Base-by-base conservation (phyloP, 768 basidiomycete genomes). In the Pulveroboletus sp. region DNA sequence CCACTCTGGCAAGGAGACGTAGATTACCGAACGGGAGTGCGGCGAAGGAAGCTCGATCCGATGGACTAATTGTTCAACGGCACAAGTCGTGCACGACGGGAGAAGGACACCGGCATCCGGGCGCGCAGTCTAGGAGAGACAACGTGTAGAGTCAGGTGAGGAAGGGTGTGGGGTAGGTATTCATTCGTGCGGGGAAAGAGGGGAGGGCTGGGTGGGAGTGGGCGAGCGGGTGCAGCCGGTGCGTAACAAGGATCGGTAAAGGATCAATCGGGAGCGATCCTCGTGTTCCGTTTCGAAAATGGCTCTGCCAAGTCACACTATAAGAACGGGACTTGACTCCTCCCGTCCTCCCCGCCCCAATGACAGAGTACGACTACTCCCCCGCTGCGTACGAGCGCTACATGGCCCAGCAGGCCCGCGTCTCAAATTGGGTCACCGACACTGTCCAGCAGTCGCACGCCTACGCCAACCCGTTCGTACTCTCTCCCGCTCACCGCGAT, bases 281-380 rank as follows among this genome's bases (percentile, higher is more conserved):
- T 41, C 40, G 32, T 40, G 45, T 40, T 47, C 39, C 38, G 45
- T 33, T 47, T 48, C 40, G 25, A 33, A 47, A 27, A n/a, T 35
- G 43, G 43, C 11, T 14, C 19, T 42, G 41, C 19, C 23, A 37
- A 47, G 45, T 33, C 14, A 17, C 14, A 17, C 16, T 41, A 48
- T 48, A 48, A 41, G 40, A 48, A 48, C 12, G 25, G 16, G 5
- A 13, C 16, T 9, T 5, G 12, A 13, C 6, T 40, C 27, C 38
- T 45, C 40, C 47, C 35, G 35, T 35, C 46, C 40, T 29, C 43
- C 62, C 39, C 47, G 47, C 44, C 25, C 34, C 40, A 23, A 81
- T 81, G 79, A 80, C 79, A 24, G 79, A 81, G 62, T 81, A 81
- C 74, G 80, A 81, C 67, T 81, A 70, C 63, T 80, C 79, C 45